Evolutionary conservation across 2,329 filamentous ascomycete genomes (phyloP).

Genomic region (Cladophialophora immunda): DNA sequence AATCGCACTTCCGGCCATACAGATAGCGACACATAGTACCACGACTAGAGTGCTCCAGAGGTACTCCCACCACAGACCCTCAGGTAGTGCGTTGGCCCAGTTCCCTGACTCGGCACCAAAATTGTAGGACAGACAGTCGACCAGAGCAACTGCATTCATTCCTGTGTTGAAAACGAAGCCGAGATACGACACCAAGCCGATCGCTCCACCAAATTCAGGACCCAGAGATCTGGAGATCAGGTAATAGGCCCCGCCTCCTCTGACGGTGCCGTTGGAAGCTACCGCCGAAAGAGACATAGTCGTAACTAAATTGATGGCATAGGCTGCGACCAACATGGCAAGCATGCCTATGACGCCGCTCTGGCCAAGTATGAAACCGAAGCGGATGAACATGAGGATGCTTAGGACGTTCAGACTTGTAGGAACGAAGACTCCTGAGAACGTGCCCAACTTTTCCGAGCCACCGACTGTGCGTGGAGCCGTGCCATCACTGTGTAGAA

Average conservation of each 20-base stretch:
- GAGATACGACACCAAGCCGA: constrained; percentile 88
- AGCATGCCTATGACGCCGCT: constrained; percentile 81
- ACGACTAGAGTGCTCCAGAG: constrained; percentile 77
- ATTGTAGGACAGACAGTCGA: constrained; percentile 82
- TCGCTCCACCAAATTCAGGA: constrained; percentile 88
- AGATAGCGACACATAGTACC: constrained; percentile 75
- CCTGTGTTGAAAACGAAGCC: constrained; percentile 88
- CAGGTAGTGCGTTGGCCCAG: constrained; percentile 68
- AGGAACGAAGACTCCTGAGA: constrained; percentile 84
- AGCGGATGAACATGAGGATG: constrained; percentile 91
- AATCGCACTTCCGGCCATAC: constrained; percentile 79
- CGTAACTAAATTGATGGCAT: constrained; percentile 82
- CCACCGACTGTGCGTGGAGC: constrained; percentile 38
- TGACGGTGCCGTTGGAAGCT: constrained; percentile 87
- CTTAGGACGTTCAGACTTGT: constrained; percentile 89
- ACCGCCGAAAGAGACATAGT: constrained; percentile 88
- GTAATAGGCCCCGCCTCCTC: constrained; percentile 87
- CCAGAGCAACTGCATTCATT: constrained; percentile 84
- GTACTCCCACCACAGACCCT: constrained; percentile 80
- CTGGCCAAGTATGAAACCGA: constrained; percentile 84
- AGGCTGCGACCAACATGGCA: constrained; percentile 77
- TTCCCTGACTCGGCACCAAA: constrained; percentile 68
- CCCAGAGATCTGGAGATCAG: constrained; percentile 85
- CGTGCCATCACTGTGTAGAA: constrained; percentile 11
- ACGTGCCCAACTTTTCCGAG: constrained; percentile 74